Base-by-base conservation (phyloP, 1,139 yeast genomes). In the Entelexis sorbosivorans region DNA sequence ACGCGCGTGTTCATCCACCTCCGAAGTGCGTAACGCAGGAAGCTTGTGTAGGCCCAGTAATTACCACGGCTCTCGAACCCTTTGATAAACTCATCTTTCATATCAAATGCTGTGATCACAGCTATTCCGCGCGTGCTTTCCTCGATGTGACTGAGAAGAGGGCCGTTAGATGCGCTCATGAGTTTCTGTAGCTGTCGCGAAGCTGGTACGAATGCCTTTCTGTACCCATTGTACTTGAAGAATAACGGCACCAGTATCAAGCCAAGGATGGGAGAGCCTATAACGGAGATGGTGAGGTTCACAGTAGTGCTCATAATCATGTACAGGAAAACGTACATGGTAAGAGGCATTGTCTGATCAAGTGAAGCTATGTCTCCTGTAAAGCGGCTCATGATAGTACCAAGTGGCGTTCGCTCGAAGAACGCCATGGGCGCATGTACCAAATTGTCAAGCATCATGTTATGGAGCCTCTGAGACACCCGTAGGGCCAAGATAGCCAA, bases 171-270 rank as follows among this genome's bases (percentile, higher is more conserved):
- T 16, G 77, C 66, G 16, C 93, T 84, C 61, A 82, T 86, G 58
- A 87, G 68, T 61, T 95, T 75, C 64, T 85, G 84, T 50, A 86
- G 69, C 64, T 85, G 95, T 64, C 94, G 75, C 13, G 88, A 78
- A n/a, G 87, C 77, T 50, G 78, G 78, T 63, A 82, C 87, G 62
- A 81, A 85, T 66, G 82, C 87, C 13, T 62, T 79, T 83, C 68
- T 91, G 96, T 65, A 85, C 87, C 64, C 80, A 82, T 52, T 68
- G 69, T 89, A 91, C 52, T 88, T 69, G 57, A 71, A 76, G 54
- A 75, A 71, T n/a, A 73, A 63, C 10, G 77, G 65, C 51, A 77
- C 74, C n/a, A 76, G 52, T 9, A 75, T 48, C 0, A 70, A 61
- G 49, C 83, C 64, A 47, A 79, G 70, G n/a, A 84, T 82, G 29